phyloP scores from a whole-genome alignment of 1,284 basidiomycete species.

The Austroboletus niveus region DNA sequence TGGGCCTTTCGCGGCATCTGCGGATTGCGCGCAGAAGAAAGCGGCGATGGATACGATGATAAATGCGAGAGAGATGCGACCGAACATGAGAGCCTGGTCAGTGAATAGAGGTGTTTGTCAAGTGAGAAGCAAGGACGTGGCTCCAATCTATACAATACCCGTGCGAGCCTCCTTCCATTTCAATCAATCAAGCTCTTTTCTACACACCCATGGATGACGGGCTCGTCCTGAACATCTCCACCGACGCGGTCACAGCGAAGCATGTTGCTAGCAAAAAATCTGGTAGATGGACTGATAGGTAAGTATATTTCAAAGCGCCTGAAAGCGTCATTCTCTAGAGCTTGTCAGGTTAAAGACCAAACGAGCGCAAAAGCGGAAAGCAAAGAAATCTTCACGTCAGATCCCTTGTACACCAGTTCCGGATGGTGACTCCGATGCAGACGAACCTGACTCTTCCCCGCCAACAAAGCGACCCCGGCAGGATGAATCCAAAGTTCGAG shows the following conservation, averaged over 20 bases:
- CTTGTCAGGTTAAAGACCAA: slow-evolving; percentile 63
- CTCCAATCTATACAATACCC: neutral
- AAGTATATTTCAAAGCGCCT: slow-evolving; percentile 20
- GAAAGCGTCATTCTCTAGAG: slow-evolving; percentile 3
- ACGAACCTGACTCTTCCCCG: slow-evolving; percentile 28
- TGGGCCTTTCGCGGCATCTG: slow-evolving; percentile 76
- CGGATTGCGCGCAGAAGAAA: slow-evolving; percentile 65
- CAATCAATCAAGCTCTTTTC: neutral
- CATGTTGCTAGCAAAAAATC: slow-evolving; percentile 52
- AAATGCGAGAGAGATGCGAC: slow-evolving; percentile 59
- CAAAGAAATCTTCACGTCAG: slow-evolving; percentile 33
- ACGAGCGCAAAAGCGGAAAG: slow-evolving; percentile 63
- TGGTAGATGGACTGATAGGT: slow-evolving; percentile 87
- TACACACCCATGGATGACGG: slow-evolving; percentile 57
- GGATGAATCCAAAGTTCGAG: slow-evolving; percentile 26
- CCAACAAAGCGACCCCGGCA: slow-evolving; percentile 53
- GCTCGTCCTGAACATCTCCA: slow-evolving; percentile 66
- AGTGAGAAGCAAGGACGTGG: slow-evolving; percentile 25
- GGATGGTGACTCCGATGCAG: slow-evolving; percentile 15
- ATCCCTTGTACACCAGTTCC: slow-evolving; percentile 9
- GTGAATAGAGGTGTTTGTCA: neutral
- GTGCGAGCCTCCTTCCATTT: slow-evolving; percentile 30
- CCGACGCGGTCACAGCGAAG: slow-evolving; percentile 35
- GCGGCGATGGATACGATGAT: slow-evolving; percentile 64
- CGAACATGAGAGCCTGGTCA: slow-evolving; percentile 44